A percentile compares a stretch with the other conserved stretches of the same genome.
Conservation (phyloP, 139 green algal genomes). For the Chlorella vulgaris region DNA sequence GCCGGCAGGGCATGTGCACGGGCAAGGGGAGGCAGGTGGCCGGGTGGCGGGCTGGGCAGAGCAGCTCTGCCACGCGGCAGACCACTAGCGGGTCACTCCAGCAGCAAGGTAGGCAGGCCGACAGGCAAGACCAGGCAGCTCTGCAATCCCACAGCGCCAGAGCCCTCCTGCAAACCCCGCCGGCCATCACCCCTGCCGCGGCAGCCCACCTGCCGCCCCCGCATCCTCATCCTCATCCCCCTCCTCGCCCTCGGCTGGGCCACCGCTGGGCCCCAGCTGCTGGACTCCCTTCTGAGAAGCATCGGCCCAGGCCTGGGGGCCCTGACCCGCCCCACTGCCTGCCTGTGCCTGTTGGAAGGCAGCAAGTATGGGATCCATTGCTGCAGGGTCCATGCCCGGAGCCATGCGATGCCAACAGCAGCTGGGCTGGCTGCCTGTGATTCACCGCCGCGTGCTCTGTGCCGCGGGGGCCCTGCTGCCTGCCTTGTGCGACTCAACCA, state of each 20-base stretch:
- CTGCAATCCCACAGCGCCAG: background rate
- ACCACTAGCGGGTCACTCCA: no score
- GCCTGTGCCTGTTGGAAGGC: background rate
- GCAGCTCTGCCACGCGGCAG: no score
- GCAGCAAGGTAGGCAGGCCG: no score
- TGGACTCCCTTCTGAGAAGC: background rate
- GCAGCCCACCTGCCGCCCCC: background rate
- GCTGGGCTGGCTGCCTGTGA: background rate
- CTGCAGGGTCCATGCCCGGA: background rate
- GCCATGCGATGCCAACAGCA: background rate
- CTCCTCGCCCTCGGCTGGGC: background rate
- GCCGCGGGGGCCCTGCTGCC: background rate
- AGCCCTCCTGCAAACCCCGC: no score
- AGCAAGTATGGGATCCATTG: background rate
- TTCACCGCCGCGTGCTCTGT: conserved; percentile 15
- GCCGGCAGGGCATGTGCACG: background rate
- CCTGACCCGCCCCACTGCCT: background rate
- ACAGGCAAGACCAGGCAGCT: background rate
- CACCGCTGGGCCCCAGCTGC: background rate
- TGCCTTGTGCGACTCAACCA: conserved; percentile 15
- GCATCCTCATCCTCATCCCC: background rate
- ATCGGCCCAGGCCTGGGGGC: background rate
- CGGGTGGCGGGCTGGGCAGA: no score
- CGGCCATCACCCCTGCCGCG: no score
- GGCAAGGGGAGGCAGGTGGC: background rate